phyloP scores from a whole-genome alignment of 306 rosid genomes.

The Oemleria cerasiformis region DNA sequence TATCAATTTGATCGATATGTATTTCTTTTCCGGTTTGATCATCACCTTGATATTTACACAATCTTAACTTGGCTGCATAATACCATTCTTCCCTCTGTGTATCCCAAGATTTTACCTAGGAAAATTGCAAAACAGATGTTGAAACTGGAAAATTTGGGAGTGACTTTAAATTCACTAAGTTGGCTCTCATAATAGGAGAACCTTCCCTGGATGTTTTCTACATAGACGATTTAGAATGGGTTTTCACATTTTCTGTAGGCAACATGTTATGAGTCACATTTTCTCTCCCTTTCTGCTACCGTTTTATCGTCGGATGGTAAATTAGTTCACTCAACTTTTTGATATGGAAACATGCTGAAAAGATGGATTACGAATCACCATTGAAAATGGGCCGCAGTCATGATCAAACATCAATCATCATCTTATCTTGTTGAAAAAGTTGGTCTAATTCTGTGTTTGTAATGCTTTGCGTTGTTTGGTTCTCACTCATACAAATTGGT shows the following conservation, averaged over 20 bases:
- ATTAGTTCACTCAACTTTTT: conserved; percentile 20
- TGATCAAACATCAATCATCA: conserved; percentile 25
- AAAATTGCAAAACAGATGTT: no score
- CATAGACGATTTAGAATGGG: no score
- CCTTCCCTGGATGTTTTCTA: not conserved
- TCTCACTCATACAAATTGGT: conserved; percentile 26
- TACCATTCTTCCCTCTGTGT: no score
- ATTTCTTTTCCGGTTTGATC: not conserved
- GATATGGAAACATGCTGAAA: conserved; percentile 28
- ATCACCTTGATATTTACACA: not conserved
- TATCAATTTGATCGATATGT: not conserved
- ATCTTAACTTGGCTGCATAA: no score
- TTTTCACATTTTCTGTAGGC: no score
- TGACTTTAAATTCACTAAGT: no score
- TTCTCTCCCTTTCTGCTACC: not conserved
- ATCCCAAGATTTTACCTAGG: no score
- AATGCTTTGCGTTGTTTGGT: conserved; percentile 24
- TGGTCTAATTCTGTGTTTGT: conserved; percentile 22
- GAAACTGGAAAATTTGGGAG: no score
- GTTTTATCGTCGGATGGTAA: conserved; percentile 4
- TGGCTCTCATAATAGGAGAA: no score
- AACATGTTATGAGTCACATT: no score
- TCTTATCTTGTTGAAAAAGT: conserved; percentile 37
- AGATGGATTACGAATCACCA: conserved; percentile 31
- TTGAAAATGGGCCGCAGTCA: conserved; percentile 21